Base-by-base conservation (phyloP, 257 asterid genomes). In the Thymus mandschuricus region DNA sequence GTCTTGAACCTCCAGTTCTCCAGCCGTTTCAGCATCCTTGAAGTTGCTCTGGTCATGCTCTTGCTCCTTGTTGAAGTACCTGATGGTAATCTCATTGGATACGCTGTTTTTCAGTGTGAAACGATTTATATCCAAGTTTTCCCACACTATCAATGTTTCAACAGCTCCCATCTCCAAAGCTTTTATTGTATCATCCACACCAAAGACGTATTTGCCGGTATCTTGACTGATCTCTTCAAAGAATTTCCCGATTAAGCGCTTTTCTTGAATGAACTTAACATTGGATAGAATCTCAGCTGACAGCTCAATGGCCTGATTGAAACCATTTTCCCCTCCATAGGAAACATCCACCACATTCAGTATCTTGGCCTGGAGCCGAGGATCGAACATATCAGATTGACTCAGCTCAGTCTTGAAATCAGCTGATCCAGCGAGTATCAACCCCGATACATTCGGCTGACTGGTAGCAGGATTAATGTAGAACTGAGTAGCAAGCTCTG, bases 301-400 rank as follows among this genome's bases (percentile, higher is more conserved):
- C 61, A 86, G 71, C 45, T 86, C 91, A 64, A 86, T 86, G 34
- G 88, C 91, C 78, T 86, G 91, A 68, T 86, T 86, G 81, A 85
- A 85, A 33, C 90, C 90, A 40, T 85, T 85, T 73, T 85, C 90
- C 64, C 90, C 90, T 49, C 91, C 91, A 15, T 86, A 86, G 1
- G 91, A 86, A n/a, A 86, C 91, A 69, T 86, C 91, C 0, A 81
- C 91, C 61, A 86, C 91, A 49, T 86, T 86, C 5, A 86, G 81
- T 60, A 86, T 86, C 83, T 86, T 86, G 51, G 91, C 84, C 70
- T 74, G 83, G 60, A 86, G 82, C 4, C 91, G 91, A 65, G 88
- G 91, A 58, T 86, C 91, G n/a, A 86, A 86, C 88, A 86, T 83
- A 54, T 86, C 91, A 13, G 91, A 86, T 73, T 86, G 88, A 73